Base-by-base conservation (phyloP, 371 early-diverging fungal genomes). In the Dipsacomyces acuminosporus region DNA sequence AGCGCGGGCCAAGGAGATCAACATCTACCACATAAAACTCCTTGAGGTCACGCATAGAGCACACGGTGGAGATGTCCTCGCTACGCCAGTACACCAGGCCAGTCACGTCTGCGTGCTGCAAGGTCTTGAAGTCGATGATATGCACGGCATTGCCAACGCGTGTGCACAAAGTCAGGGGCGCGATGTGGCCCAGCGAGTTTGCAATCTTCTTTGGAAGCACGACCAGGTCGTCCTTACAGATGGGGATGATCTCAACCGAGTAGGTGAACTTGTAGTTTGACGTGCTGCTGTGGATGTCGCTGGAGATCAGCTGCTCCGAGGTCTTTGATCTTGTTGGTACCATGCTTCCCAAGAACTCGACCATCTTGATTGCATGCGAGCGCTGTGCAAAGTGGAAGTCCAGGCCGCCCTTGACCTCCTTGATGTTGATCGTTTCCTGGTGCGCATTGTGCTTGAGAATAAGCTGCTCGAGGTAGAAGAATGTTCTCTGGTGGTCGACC, bases 181-280 rank as follows among this genome's bases (percentile, higher is more conserved):
- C 72, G 51, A 96, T 90, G 67, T 89, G 86, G 41, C 94, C 92
- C 52, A 94, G 72, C 22, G 81, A 66, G 54, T 88, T 83, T 42
- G 97, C 92, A 15, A 91, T 49, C 71, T 92, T 93, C 24, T 78
- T 70, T 18, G 94, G 89, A 59, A 98, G 75, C 55, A 87, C 89
- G 6, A 99, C 80, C 47, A 99, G 71, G 79, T 99, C 99, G 73
- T 99, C 98, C 77, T 89, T 91, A 83, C 99, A 97, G 36, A 99
- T 78, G 15, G 99, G 99, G 24, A 90, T 86, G 59, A 99, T 82
- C 78, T 99, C 99, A 19, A 95, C 85, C 30, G 94, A 89, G 73
- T 87, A 92, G 33, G 98, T 89, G 73, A 95, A 98, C 78, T 97
- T 98, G 82, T 88, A 96, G 71, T 94, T 96, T 51, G 91, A 88